Conservation (phyloP, 139 green algal genomes). For the Chlorella sp. region DNA sequence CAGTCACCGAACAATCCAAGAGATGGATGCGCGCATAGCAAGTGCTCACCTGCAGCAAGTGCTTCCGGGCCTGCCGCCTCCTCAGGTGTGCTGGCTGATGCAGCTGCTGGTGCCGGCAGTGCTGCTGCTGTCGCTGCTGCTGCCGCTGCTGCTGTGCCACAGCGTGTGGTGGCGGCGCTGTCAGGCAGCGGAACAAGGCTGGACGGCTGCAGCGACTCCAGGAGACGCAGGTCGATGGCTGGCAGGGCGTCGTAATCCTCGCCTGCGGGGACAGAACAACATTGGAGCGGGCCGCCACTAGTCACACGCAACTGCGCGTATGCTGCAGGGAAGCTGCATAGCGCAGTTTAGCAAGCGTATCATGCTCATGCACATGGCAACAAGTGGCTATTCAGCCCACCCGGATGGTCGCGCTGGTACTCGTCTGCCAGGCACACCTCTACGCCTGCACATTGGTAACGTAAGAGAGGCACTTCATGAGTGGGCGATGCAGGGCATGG, state of each 20-base stretch:
- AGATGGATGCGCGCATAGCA: neutral
- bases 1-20: too few species aligned
- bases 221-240: neutral
- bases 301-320: neutral
- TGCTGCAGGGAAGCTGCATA: neutral
- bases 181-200: neutral
- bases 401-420: neutral
- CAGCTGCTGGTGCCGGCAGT: too few species aligned
- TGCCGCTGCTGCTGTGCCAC: neutral
- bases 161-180: too few species aligned
- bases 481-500: too few species aligned
- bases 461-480: too few species aligned
- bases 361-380: too few species aligned
- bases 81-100: too few species aligned
- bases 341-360: neutral
- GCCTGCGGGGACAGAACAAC: neutral
- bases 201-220: neutral
- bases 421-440: constrained; percentile 15
- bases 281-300: too few species aligned
- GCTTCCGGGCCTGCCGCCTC: too few species aligned
- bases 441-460: neutral
- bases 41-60: neutral
- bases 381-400: too few species aligned
- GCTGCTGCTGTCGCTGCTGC: neutral
- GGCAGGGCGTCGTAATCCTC: neutral